A percentile compares a stretch with the other conserved stretches of the same genome.
Evolutionary conservation across 164 flowering plant species (phyloP).

Genomic region (Litsea cubeba): DNA sequence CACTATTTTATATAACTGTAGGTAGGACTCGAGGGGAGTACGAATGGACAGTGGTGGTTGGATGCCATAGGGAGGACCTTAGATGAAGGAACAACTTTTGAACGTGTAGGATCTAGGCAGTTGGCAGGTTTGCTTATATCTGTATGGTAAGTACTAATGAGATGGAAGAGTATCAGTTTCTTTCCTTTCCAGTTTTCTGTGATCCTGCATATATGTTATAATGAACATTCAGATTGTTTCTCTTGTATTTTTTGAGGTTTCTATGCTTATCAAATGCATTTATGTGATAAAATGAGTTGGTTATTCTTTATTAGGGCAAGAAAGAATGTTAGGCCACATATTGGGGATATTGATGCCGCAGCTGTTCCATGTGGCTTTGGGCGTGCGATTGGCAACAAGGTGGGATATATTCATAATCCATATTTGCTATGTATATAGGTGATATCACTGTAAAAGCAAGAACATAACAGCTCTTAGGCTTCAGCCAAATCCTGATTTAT

Average conservation of each 20-base stretch:
- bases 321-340: slow-evolving; percentile 54
- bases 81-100: slow-evolving; percentile 72
- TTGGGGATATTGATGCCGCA: slow-evolving; percentile 87
- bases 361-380: slow-evolving; percentile 98
- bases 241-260: neutral
- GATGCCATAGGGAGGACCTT: slow-evolving; percentile 76
- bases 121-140: slow-evolving; percentile 84
- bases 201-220: neutral
- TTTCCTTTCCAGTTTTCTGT: neutral
- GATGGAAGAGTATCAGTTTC: neutral
- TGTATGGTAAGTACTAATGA: slow-evolving; percentile 51
- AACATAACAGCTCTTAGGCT: neutral
- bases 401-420: slow-evolving; percentile 12
- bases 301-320: slow-evolving; percentile 53
- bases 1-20: slow-evolving; percentile 25
- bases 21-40: slow-evolving; percentile 95
- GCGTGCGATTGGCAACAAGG: slow-evolving; percentile 97
- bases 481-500: neutral
- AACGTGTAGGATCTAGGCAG: slow-evolving; percentile 92
- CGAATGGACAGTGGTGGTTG: slow-evolving; percentile 82
- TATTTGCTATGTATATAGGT: slow-evolving; percentile 1
- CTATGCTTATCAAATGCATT: neutral
- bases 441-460: neutral
- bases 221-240: neutral
- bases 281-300: slow-evolving; percentile 1